These are phyloP conservation scores for Neonectria punicea DNA, from an alignment of 2,329 filamentous ascomycete species.

Conservation along the genomic window DNA sequence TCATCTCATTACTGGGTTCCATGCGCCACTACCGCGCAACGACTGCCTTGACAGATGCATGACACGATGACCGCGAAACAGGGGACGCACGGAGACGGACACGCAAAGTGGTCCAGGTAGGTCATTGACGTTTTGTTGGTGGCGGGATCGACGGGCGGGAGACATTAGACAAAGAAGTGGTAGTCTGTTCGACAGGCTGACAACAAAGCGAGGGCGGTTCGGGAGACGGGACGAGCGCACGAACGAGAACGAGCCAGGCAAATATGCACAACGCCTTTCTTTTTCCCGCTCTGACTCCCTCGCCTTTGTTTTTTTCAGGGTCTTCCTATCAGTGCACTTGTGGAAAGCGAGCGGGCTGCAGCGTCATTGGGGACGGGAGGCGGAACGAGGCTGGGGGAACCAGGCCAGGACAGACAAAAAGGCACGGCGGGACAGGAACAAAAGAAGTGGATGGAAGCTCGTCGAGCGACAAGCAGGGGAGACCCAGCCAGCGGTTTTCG, in stretches of 20 bases:
- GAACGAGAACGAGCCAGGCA: constrained; percentile 26
- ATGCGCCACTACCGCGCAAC: constrained; percentile 17
- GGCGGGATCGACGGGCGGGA: constrained; percentile 36
- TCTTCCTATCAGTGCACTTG: constrained; percentile 34
- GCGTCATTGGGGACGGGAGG: constrained; percentile 13
- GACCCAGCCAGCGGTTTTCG: constrained; percentile 27
- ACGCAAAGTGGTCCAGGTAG: background rate
- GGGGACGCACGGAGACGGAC: constrained; percentile 20
- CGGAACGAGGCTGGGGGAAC: constrained; percentile 12
- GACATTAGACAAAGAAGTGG: background rate
- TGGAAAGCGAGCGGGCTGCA: constrained; percentile 5
- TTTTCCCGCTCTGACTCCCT: constrained; percentile 8
- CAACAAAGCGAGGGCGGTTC: constrained; percentile 16
- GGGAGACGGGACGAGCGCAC: constrained; percentile 28
- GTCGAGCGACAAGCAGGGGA: constrained; percentile 39
- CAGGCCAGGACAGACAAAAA: background rate
- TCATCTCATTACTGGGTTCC: constrained; percentile 13
- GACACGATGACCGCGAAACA: constrained; percentile 14
- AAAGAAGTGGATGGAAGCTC: constrained; percentile 10
- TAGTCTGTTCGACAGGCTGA: background rate
- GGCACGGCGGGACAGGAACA: constrained; percentile 1
- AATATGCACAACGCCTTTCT: constrained; percentile 3
- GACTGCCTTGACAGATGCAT: constrained; percentile 24
- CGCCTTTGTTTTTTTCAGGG: constrained; percentile 29
- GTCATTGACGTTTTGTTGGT: constrained; percentile 20